Evolutionary conservation across 2,329 filamentous ascomycete species (phyloP).

Genomic region (Fusarium burgessii): DNA sequence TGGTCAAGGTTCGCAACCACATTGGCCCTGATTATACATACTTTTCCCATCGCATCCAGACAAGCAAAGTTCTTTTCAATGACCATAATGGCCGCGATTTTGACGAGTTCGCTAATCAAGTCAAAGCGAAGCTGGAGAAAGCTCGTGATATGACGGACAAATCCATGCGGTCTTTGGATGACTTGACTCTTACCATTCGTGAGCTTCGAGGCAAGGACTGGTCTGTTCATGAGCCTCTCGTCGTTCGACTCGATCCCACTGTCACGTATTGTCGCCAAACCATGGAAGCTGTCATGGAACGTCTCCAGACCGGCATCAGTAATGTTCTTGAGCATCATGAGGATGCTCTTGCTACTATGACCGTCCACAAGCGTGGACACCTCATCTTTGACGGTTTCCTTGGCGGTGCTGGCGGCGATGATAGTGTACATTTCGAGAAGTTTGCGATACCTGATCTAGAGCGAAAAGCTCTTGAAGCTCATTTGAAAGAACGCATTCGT

Average conservation of each 20-base stretch:
- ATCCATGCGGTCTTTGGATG: conserved; percentile 56
- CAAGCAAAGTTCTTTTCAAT: conserved; percentile 60
- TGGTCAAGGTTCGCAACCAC: conserved; percentile 62
- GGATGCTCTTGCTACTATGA: conserved; percentile 58
- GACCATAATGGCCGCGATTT: conserved; percentile 58
- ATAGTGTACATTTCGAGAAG: conserved; percentile 46
- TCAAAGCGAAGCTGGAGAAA: conserved; percentile 54
- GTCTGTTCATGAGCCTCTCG: conserved; percentile 60
- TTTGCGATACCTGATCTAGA: conserved; percentile 53
- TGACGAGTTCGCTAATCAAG: conserved; percentile 56
- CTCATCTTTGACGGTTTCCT: conserved; percentile 54
- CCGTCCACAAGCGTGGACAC: conserved; percentile 65
- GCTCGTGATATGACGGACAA: conserved; percentile 58
- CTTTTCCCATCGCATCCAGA: conserved; percentile 57
- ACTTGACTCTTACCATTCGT: conserved; percentile 62
- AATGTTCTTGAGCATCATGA: conserved; percentile 62
- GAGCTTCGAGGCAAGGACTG: conserved; percentile 61
- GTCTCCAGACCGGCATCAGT: conserved; percentile 63
- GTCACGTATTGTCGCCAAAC: conserved; percentile 58
- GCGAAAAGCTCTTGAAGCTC: conserved; percentile 53
- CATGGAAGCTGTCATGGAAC: conserved; percentile 62
- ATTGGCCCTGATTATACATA: conserved; percentile 62
- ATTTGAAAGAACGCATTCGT: conserved; percentile 60
- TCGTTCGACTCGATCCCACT: conserved; percentile 57
- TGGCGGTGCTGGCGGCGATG: conserved; percentile 51